Evolutionary conservation across 2,329 filamentous ascomycete genomes (phyloP).

Genomic region (Colletotrichum cuscutae): DNA sequence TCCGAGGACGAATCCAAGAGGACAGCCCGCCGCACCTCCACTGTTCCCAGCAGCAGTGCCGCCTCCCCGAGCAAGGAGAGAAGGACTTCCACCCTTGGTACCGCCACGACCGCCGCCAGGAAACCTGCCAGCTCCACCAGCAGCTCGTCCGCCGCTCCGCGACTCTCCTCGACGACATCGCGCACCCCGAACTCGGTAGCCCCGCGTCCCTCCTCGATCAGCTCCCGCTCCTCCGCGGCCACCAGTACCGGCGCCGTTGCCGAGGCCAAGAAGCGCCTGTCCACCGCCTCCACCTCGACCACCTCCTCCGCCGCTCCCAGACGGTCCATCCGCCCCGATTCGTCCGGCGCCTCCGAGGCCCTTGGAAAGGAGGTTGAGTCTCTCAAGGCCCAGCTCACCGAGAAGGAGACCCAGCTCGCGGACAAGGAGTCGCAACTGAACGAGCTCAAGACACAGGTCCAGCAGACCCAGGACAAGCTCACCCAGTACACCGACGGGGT

Average conservation of each 20-base stretch:
- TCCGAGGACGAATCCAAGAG: conserved; percentile 62
- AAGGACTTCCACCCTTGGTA: conserved; percentile 45
- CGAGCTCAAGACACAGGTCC: conserved; percentile 65
- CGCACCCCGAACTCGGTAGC: conserved; percentile 35
- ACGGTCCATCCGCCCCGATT: conserved; percentile 51
- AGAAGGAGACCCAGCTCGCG: conserved; percentile 67
- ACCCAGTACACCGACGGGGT: conserved; percentile 64
- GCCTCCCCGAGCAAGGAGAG: conserved; percentile 43
- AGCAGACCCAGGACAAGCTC: conserved; percentile 65
- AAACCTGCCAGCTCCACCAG: conserved; percentile 40
- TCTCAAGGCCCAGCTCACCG: conserved; percentile 67
- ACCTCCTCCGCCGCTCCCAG: conserved; percentile 48
- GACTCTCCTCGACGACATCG: conserved; percentile 31
- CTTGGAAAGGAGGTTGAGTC: conserved; percentile 67
- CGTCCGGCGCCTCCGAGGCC: conserved; percentile 52
- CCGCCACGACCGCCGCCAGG: conserved; percentile 45
- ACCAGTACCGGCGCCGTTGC: conserved; percentile 52
- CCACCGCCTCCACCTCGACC: conserved; percentile 55
- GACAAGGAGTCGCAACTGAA: conserved; percentile 68
- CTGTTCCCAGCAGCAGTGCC: conserved; percentile 51
- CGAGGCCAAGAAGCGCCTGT: conserved; percentile 68
- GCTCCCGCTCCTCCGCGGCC: conserved; percentile 42
- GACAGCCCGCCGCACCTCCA: conserved; percentile 55
- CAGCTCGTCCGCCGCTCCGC: conserved; percentile 22
- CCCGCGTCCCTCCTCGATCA: conserved; percentile 41